A percentile compares a stretch with the other conserved stretches of the same genome.
phyloP scores from a whole-genome alignment of 2,329 filamentous ascomycete genomes.

The Ophiostoma sp. region DNA sequence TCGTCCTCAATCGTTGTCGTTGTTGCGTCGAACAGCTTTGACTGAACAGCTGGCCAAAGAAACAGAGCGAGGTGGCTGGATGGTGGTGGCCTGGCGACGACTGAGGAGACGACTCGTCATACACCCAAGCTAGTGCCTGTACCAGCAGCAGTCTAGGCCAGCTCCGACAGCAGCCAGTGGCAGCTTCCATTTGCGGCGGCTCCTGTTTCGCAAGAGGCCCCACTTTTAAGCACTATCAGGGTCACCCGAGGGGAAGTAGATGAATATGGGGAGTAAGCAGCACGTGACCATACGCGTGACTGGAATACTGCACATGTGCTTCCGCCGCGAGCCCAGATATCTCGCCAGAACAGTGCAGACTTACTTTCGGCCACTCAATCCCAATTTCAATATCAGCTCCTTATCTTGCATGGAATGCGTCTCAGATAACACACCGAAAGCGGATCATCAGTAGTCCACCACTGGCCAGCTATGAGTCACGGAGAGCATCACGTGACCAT shows the following conservation, averaged over 20 bases:
- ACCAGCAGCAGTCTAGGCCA: not conserved
- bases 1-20: not conserved
- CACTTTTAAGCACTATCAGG: constrained; percentile 9
- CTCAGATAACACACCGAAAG: constrained; percentile 11
- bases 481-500: not conserved
- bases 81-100: constrained; percentile 12
- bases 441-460: not conserved
- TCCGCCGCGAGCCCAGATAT: not conserved
- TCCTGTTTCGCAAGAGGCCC: constrained; percentile 19
- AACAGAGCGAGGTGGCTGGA: not conserved
- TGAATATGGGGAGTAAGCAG: no score
- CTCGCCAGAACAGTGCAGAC: not conserved
- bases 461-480: not conserved
- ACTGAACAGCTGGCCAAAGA: not conserved
- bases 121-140: constrained; percentile 11
- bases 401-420: not conserved
- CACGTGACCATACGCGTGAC: not conserved
- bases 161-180: constrained; percentile 1
- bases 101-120: constrained; percentile 13
- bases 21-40: not conserved
- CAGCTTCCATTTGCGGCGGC: constrained; percentile 21
- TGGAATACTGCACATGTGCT: not conserved
- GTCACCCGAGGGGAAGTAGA: not conserved
- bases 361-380: not conserved
- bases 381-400: not conserved